Evolutionary conservation across 2,329 filamentous ascomycete genomes (phyloP).

Genomic region (Verticillium alfalfae): DNA sequence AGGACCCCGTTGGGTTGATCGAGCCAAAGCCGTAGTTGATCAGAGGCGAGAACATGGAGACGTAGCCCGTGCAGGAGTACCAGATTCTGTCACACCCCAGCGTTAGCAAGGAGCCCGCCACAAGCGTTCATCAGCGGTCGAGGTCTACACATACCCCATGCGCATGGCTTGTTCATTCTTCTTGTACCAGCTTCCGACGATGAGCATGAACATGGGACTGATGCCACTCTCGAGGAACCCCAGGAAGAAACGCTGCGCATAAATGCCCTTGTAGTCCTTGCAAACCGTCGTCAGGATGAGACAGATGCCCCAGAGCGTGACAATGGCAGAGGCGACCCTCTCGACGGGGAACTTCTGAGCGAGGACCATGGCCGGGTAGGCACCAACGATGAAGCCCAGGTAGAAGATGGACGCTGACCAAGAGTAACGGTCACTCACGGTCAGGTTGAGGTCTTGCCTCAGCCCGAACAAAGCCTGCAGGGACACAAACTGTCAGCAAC

Average conservation of each 20-base stretch:
- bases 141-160: constrained; percentile 14
- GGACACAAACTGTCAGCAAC: neutral
- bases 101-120: neutral
- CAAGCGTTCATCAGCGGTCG: neutral
- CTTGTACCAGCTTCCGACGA: constrained; percentile 36
- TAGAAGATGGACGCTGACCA: constrained; percentile 41
- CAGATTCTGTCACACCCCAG: constrained; percentile 16
- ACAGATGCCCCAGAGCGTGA: constrained; percentile 29
- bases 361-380: constrained; percentile 33
- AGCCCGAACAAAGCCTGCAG: constrained; percentile 29
- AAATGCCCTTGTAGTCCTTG: constrained; percentile 27
- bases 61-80: constrained; percentile 38
- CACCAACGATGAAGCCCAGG: constrained; percentile 40
- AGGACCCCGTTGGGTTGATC: constrained; percentile 27
- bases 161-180: constrained; percentile 32
- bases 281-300: constrained; percentile 31
- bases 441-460: constrained; percentile 30
- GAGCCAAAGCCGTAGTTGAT: constrained; percentile 43
- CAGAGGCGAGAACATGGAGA: constrained; percentile 36
- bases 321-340: constrained; percentile 30
- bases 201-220: constrained; percentile 51
- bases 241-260: constrained; percentile 46
- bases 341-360: constrained; percentile 40
- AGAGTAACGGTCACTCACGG: constrained; percentile 34
- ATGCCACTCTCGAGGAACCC: constrained; percentile 51